These are phyloP conservation scores for Thymus quinquecostatus DNA, from an alignment of 257 asterid genomes.

Conservation along the genomic window DNA sequence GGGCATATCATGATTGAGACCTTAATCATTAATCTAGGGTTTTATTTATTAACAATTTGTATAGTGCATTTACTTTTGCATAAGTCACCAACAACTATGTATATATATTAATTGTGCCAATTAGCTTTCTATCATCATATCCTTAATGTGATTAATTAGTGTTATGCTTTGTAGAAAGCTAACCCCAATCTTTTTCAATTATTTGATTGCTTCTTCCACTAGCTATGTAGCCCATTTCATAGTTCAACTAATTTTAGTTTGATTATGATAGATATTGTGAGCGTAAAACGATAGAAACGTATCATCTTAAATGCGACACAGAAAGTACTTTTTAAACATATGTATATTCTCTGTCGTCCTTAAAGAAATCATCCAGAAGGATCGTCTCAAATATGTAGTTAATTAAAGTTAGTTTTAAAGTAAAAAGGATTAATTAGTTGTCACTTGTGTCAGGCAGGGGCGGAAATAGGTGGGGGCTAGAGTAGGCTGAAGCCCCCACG, in stretches of 20 bases:
- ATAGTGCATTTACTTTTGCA: conserved; percentile 8
- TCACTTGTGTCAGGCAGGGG: too few species aligned
- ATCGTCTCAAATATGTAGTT: too few species aligned
- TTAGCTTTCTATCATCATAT: conserved; percentile 28
- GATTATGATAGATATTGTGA: too few species aligned
- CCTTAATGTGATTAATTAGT: conserved; percentile 1
- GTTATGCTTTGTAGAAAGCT: neutral
- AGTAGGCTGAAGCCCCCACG: too few species aligned
- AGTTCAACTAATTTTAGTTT: neutral
- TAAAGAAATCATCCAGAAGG: too few species aligned
- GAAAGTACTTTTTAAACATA: too few species aligned
- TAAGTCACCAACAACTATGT: conserved; percentile 32
- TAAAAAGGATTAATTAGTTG: too few species aligned
- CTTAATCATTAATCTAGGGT: conserved; percentile 27
- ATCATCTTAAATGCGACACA: too few species aligned
- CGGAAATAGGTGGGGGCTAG: too few species aligned
- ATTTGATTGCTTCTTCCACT: conserved; percentile 25
- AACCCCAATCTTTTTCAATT: neutral
- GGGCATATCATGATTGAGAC: conserved; percentile 37
- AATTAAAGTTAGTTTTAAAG: too few species aligned
- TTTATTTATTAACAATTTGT: neutral
- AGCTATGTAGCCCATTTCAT: neutral
- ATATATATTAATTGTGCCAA: neutral
- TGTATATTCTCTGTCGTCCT: too few species aligned
- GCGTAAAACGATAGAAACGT: too few species aligned